These are phyloP conservation scores for Porogramme epimiltina DNA, from an alignment of 1,284 basidiomycete species.

Conservation along the genomic window DNA sequence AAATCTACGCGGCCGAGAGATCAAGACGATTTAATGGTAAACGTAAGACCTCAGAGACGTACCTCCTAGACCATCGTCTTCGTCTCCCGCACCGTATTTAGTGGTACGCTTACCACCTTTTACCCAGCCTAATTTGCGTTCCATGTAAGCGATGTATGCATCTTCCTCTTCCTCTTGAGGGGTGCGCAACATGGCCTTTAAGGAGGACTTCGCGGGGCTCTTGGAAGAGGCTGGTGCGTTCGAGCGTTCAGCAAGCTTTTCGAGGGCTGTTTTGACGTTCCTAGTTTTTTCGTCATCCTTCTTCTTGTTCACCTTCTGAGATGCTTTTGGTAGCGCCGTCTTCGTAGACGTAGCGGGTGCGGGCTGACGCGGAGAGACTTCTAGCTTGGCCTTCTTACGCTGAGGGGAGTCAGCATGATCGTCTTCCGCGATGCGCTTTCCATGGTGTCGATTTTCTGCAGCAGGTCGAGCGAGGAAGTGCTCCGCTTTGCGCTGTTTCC, in stretches of 20 bases:
- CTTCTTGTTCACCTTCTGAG: background rate
- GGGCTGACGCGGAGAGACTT: background rate
- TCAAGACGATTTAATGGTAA: background rate
- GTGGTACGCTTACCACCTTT: constrained; percentile 29
- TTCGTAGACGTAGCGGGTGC: constrained; percentile 4
- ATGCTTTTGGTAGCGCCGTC: background rate
- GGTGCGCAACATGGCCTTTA: constrained; percentile 12
- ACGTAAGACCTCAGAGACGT: background rate
- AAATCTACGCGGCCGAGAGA: constrained; percentile 22
- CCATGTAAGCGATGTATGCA: constrained; percentile 34
- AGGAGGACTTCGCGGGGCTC: constrained; percentile 2
- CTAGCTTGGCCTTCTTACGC: constrained; percentile 45
- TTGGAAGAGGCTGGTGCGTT: constrained; percentile 9
- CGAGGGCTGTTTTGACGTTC: constrained; percentile 15
- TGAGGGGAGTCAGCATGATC: constrained; percentile 44
- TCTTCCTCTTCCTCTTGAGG: constrained; percentile 32
- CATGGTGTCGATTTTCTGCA: constrained; percentile 4
- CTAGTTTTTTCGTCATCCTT: constrained; percentile 1
- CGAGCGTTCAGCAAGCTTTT: constrained; percentile 34
- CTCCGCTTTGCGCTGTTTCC: constrained; percentile 61
- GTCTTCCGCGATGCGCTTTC: constrained; percentile 36
- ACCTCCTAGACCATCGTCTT: constrained; percentile 35
- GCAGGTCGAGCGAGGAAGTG: constrained; percentile 46
- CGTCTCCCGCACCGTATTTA: constrained; percentile 28
- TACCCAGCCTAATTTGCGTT: constrained; percentile 32